Percentiles rank a stretch among this genome's conserved stretches.
phyloP scores from a whole-genome alignment of 2,329 filamentous ascomycete species.

The Trichoderma sp. region DNA sequence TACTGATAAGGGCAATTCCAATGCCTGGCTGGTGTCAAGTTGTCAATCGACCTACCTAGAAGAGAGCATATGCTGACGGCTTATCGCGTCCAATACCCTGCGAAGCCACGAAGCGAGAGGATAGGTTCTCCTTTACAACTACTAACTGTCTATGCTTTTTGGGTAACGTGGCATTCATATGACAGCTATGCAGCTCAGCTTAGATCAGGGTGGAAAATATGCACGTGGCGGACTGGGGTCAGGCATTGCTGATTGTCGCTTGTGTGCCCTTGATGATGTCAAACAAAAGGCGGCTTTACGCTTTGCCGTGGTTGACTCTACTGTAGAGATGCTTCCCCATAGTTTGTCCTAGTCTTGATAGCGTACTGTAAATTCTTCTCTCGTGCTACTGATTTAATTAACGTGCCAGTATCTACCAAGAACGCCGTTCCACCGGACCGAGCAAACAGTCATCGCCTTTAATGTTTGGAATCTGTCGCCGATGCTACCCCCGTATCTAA shows the following conservation, averaged over 20 bases:
- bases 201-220: not conserved
- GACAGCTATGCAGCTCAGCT: not conserved
- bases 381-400: not conserved
- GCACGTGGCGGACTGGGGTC: slow-evolving; percentile 11
- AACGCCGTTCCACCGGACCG: not conserved
- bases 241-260: not conserved
- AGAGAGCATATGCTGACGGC: slow-evolving; percentile 5
- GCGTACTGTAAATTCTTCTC: not conserved
- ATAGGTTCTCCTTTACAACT: not conserved
- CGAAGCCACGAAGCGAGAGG: not conserved
- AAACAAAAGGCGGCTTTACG: not conserved
- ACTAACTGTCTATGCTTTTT: not conserved
- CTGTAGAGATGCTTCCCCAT: not conserved
- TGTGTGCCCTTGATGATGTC: not conserved
- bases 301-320: not conserved
- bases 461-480: not conserved
- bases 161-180: slow-evolving; percentile 1
- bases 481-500: not conserved
- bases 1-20: slow-evolving; percentile 14
- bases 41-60: slow-evolving; percentile 8
- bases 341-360: not conserved
- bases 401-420: not conserved
- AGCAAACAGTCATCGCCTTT: not conserved
- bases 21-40: not conserved
- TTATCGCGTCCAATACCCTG: not conserved